phyloP scores from a whole-genome alignment of 257 asterid species.

The Solanum chmielewskii region DNA sequence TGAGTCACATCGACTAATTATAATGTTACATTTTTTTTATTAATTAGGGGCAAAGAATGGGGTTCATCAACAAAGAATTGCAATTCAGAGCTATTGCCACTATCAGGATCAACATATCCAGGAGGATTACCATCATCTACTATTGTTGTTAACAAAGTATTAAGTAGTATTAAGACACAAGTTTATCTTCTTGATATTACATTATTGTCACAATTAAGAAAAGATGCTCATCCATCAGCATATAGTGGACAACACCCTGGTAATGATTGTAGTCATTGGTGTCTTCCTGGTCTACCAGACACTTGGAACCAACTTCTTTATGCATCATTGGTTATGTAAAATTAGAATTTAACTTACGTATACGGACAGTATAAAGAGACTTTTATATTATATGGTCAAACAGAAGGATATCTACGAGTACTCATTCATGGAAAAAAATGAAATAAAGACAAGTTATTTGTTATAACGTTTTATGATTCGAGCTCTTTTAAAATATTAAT shows the following conservation, averaged over 20 bases:
- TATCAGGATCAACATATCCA: constrained; percentile 9
- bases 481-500: background rate
- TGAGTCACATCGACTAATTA: background rate
- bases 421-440: background rate
- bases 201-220: constrained; percentile 5
- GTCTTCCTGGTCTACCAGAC: constrained; percentile 16
- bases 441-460: background rate
- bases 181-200: constrained; percentile 7
- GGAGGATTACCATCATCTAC: constrained; percentile 3
- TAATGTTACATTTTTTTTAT: background rate
- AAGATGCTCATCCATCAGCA: constrained; percentile 12
- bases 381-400: background rate
- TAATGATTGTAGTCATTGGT: constrained; percentile 15
- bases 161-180: background rate
- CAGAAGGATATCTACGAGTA: background rate
- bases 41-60: constrained; percentile 12
- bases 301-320: constrained; percentile 15
- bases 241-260: constrained; percentile 8
- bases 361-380: fast-evolving
- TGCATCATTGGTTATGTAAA: background rate
- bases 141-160: constrained; percentile 1
- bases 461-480: fast-evolving
- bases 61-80: constrained; percentile 5
- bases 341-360: background rate
- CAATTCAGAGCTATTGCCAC: constrained; percentile 3